phyloP scores from a whole-genome alignment of 345 rosid genomes.

The Eucalyptus grandis region DNA sequence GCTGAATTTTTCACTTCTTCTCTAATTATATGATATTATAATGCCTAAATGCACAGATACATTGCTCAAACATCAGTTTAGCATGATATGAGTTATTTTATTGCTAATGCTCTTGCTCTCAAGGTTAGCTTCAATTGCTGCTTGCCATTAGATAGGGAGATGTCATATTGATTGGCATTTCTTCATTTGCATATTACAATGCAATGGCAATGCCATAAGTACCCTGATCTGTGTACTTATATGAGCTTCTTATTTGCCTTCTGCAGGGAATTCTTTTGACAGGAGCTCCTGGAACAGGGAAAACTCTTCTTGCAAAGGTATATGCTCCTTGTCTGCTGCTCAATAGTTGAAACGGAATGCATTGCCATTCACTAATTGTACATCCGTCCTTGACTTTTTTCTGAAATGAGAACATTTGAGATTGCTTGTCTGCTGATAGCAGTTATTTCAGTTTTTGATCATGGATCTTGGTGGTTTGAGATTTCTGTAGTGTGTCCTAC shows the following conservation, averaged over 20 bases:
- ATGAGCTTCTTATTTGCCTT: background rate
- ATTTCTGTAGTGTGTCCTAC: background rate
- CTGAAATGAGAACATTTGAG: background rate
- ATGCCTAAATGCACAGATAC: background rate
- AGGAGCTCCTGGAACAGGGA: constrained; percentile 99
- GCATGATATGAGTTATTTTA: background rate
- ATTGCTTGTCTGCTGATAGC: background rate
- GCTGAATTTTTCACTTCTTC: background rate
- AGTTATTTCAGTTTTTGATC: background rate
- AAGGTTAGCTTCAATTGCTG: background rate
- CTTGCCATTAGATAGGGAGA: background rate
- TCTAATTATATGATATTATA: background rate
- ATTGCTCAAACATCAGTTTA: background rate
- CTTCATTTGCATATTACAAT: background rate
- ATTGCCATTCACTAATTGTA: background rate
- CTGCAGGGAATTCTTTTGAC: constrained; percentile 95
- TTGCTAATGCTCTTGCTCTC: background rate
- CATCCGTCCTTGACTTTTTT: background rate
- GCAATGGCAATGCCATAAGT: background rate
- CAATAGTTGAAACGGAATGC: background rate
- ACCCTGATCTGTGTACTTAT: background rate
- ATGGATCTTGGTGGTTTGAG: background rate
- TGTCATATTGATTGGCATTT: background rate
- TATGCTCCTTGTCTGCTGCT: background rate
- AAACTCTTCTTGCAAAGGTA: constrained; percentile 97